phyloP scores from a whole-genome alignment of 192 early-diverging fungal species.

The Jimgerdemannia flammicorona region DNA sequence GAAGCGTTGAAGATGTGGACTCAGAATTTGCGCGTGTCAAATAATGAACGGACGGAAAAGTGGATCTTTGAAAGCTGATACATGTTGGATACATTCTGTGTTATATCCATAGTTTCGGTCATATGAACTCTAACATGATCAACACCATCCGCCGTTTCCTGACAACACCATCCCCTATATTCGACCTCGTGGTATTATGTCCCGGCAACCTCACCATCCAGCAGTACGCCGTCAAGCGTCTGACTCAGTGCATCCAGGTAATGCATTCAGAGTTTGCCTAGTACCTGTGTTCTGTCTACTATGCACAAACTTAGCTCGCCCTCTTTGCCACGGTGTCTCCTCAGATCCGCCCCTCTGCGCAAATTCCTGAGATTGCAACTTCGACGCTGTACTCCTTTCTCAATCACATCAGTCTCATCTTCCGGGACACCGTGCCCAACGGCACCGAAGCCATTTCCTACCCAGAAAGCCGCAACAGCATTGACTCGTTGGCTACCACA shows the following conservation, averaged over 20 bases:
- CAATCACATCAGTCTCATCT: conserved; percentile 29
- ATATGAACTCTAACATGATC: conserved; percentile 33
- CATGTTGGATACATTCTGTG: not conserved
- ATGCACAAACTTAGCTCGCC: not conserved
- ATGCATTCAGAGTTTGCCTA: not conserved
- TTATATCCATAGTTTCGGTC: conserved; percentile 15
- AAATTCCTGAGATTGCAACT: conserved; percentile 22
- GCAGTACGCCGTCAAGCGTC: conserved; percentile 41
- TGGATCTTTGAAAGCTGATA: not conserved
- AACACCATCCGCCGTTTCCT: conserved; percentile 46
- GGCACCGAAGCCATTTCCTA: conserved; percentile 2
- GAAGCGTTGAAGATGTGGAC: too few species aligned
- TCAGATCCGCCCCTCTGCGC: conserved; percentile 22
- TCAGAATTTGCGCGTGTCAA: too few species aligned
- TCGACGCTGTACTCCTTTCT: conserved; percentile 32
- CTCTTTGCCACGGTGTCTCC: not conserved
- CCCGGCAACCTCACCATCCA: conserved; percentile 28
- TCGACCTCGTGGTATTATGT: conserved; percentile 34
- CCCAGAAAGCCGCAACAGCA: not conserved
- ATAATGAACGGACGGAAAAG: not conserved
- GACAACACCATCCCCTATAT: conserved; percentile 48
- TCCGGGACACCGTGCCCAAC: conserved; percentile 1
- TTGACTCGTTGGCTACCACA: not conserved
- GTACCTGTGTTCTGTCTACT: not conserved
- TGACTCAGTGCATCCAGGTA: conserved; percentile 49